Evolutionary conservation across 805 yeast species (phyloP).

Genomic region (Kurtzmaniella cleridarum): DNA sequence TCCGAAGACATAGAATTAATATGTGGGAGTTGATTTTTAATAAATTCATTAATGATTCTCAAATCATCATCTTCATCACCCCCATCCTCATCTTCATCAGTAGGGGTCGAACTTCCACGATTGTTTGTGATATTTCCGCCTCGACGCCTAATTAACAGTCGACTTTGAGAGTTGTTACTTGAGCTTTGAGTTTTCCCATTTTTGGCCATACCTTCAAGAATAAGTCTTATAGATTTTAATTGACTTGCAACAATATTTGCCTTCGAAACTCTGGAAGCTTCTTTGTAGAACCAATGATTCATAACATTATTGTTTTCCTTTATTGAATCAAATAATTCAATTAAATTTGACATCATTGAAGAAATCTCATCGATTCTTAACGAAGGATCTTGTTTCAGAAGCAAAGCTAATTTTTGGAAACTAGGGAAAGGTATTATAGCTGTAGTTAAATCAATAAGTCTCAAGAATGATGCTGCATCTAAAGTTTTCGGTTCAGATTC

Average conservation of each 20-base stretch:
- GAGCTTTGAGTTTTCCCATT: slow-evolving; percentile 3
- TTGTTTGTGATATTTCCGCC: slow-evolving; percentile 1
- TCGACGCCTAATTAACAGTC: slow-evolving; percentile 13
- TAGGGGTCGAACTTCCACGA: slow-evolving; percentile 8
- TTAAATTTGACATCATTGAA: slow-evolving; percentile 28
- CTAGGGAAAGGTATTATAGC: slow-evolving; percentile 49
- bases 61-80: slow-evolving; percentile 43
- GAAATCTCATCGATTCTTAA: slow-evolving; percentile 30
- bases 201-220: slow-evolving; percentile 43
- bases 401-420: slow-evolving; percentile 35
- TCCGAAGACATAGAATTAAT: slow-evolving; percentile 30
- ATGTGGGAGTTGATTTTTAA: slow-evolving; percentile 30
- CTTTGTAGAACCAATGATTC: slow-evolving; percentile 43
- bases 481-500: slow-evolving; percentile 3
- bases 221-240: slow-evolving; percentile 44
- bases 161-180: slow-evolving; percentile 2
- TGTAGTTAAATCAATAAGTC: slow-evolving; percentile 41
- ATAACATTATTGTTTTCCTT: slow-evolving; percentile 27
- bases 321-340: slow-evolving; percentile 31
- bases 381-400: slow-evolving; percentile 24
- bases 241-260: slow-evolving; percentile 53
- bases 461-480: slow-evolving; percentile 13
- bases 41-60: slow-evolving; percentile 29
- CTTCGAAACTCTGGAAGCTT: slow-evolving; percentile 47
- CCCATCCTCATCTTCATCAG: slow-evolving; percentile 26